Conservation (phyloP, 805 yeast genomes). For the Maudiozyma turicensis region DNA sequence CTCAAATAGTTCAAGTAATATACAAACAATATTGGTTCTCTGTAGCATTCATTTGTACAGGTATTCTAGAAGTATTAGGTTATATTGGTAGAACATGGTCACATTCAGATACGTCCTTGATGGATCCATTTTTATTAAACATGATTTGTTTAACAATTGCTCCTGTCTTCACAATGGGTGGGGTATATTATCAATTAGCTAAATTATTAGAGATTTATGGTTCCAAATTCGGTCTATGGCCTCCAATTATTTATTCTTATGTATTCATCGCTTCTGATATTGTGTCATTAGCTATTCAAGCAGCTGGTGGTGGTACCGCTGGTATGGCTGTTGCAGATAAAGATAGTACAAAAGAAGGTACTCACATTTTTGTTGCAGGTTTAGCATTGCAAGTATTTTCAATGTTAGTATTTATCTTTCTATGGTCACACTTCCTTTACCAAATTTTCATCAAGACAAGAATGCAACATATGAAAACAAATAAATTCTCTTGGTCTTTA, state of each 20-base stretch:
- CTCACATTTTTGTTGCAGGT: conserved; percentile 60
- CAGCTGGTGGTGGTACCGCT: conserved; percentile 68
- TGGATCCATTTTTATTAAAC: conserved; percentile 48
- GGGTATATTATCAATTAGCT: conserved; percentile 62
- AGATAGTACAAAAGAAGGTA: conserved; percentile 19
- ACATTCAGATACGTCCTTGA: conserved; percentile 27
- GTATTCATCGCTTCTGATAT: conserved; percentile 61
- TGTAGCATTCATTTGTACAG: conserved; percentile 44
- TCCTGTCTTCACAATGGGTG: conserved; percentile 81
- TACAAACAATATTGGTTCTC: conserved; percentile 60
- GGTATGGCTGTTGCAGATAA: conserved; percentile 34
- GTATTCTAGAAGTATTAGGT: conserved; percentile 55
- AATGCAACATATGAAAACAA: conserved; percentile 14
- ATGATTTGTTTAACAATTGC: conserved; percentile 63
- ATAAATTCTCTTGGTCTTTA: conserved; percentile 9
- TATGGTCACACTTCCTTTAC: conserved; percentile 40
- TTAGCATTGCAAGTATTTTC: conserved; percentile 66
- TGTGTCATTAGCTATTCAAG: conserved; percentile 56
- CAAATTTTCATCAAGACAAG: conserved; percentile 29
- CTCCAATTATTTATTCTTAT: conserved; percentile 35
- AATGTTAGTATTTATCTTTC: conserved; percentile 48
- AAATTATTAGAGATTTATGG: conserved; percentile 59
- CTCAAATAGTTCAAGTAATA: conserved; percentile 38
- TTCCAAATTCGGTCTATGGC: conserved; percentile 36
- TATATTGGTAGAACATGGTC: conserved; percentile 51